A percentile compares a stretch with the other conserved stretches of the same genome.
Conservation (phyloP, 2,329 filamentous ascomycete genomes). For the Hypoxylon sp. region DNA sequence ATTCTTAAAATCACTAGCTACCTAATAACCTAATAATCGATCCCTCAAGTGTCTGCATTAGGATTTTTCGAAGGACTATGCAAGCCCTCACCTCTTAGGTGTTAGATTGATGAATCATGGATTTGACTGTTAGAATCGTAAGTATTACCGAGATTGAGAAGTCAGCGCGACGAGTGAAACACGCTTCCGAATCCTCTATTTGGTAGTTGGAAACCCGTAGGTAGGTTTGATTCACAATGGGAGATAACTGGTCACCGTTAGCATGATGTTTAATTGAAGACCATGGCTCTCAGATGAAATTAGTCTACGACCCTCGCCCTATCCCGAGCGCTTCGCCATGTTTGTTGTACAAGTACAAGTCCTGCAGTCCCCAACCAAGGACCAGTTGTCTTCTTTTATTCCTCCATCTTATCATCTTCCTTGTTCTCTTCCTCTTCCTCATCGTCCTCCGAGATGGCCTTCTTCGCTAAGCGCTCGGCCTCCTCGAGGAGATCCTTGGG, state of each 20-base stretch:
- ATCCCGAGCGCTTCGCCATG: constrained; percentile 34
- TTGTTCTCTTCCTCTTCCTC: constrained; percentile 79
- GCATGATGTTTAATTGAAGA: constrained; percentile 13
- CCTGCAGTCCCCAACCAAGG: background rate
- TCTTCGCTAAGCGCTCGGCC: constrained; percentile 93
- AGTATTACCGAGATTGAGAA: background rate
- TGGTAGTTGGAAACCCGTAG: background rate
- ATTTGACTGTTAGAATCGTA: background rate
- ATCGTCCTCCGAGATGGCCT: constrained; percentile 87
- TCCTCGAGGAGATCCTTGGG: constrained; percentile 92
- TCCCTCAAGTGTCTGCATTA: background rate
- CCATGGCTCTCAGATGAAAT: constrained; percentile 45
- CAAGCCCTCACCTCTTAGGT: background rate
- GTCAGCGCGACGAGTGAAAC: background rate
- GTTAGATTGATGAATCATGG: background rate
- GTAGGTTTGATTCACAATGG: background rate
- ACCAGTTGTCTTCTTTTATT: constrained; percentile 65
- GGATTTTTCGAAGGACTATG: background rate
- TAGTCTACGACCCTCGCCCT: constrained; percentile 46
- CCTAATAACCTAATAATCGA: background rate
- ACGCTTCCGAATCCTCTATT: background rate
- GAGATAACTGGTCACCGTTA: constrained; percentile 1
- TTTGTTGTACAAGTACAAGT: constrained; percentile 46
- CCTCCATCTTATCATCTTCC: constrained; percentile 88
- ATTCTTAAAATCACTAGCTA: background rate